A percentile compares a stretch with the other conserved stretches of the same genome.
Evolutionary conservation across 179 eudicot species (phyloP).

Genomic region (Drosera spatulata): DNA sequence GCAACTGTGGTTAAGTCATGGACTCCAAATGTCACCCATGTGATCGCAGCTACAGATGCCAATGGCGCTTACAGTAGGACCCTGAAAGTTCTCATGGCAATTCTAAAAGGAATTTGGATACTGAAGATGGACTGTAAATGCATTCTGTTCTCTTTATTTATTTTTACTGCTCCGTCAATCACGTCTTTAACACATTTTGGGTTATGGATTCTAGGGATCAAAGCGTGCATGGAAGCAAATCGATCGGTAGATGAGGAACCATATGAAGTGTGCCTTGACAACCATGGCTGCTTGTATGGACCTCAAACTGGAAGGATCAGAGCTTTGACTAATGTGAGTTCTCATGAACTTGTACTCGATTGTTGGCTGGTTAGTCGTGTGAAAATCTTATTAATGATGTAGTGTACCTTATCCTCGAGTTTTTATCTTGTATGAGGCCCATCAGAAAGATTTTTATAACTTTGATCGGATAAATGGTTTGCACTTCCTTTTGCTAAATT

Average conservation of each 20-base stretch:
- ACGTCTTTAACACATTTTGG: neutral
- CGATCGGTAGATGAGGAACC: slow-evolving; percentile 55
- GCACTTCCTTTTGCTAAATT: no score
- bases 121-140: slow-evolving; percentile 67
- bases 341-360: neutral
- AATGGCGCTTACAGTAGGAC: slow-evolving; percentile 82
- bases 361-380: neutral
- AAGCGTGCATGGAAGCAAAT: slow-evolving; percentile 47
- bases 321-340: slow-evolving; percentile 38
- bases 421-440: no score
- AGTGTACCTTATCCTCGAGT: neutral
- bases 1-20: slow-evolving; percentile 59
- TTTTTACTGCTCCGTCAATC: neutral
- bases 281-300: slow-evolving; percentile 58
- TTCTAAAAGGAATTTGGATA: slow-evolving; percentile 79
- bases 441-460: no score
- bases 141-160: slow-evolving; percentile 4
- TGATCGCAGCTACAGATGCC: slow-evolving; percentile 79
- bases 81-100: slow-evolving; percentile 82
- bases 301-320: slow-evolving; percentile 78
- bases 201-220: slow-evolving; percentile 37
- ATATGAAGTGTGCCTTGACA: slow-evolving; percentile 66
- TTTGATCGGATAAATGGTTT: no score
- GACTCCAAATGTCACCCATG: slow-evolving; percentile 78
- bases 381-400: neutral